Percentiles rank a stretch among this genome's conserved stretches.
Evolutionary conservation across 2,329 filamentous ascomycete species (phyloP).

Genomic region (Claviceps sp.): DNA sequence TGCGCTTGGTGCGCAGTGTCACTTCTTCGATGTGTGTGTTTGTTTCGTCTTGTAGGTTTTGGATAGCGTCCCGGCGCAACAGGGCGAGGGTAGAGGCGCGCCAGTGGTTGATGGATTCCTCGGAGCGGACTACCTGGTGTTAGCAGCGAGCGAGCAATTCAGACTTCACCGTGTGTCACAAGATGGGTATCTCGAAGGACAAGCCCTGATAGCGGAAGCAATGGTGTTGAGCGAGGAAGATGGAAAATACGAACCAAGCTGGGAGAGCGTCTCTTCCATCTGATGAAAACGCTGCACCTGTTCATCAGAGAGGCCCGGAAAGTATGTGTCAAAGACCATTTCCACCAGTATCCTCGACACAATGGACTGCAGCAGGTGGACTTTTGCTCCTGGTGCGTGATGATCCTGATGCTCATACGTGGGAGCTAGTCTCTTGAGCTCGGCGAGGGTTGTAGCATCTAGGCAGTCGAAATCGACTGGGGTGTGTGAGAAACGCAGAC

Average conservation of each 20-base stretch:
- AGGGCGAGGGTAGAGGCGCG: slow-evolving; percentile 49
- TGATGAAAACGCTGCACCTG: slow-evolving; percentile 36
- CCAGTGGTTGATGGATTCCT: slow-evolving; percentile 50
- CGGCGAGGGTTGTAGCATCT: slow-evolving; percentile 26
- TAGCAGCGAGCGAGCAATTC: no score
- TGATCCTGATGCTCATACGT: slow-evolving; percentile 44
- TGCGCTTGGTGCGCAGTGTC: slow-evolving; percentile 31
- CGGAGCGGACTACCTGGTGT: slow-evolving; percentile 21
- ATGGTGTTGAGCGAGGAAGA: background rate
- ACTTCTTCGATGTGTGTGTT: slow-evolving; percentile 27
- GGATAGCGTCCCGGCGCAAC: slow-evolving; percentile 37
- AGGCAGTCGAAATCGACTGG: slow-evolving; percentile 29
- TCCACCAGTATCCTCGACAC: slow-evolving; percentile 48
- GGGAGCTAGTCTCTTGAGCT: slow-evolving; percentile 37
- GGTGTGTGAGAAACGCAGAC: background rate
- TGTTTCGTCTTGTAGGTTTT: slow-evolving; percentile 34
- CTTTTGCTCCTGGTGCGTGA: slow-evolving; percentile 39
- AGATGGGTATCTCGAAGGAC: no score
- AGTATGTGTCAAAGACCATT: slow-evolving; percentile 47
- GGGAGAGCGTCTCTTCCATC: slow-evolving; percentile 31
- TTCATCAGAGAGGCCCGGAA: slow-evolving; percentile 46
- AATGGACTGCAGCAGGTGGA: slow-evolving; percentile 49
- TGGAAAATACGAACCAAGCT: slow-evolving; percentile 22
- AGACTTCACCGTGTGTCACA: no score
- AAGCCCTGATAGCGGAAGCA: no score